phyloP scores from a whole-genome alignment of 2,329 filamentous ascomycete genomes.

The Periglandula ipomoeae region DNA sequence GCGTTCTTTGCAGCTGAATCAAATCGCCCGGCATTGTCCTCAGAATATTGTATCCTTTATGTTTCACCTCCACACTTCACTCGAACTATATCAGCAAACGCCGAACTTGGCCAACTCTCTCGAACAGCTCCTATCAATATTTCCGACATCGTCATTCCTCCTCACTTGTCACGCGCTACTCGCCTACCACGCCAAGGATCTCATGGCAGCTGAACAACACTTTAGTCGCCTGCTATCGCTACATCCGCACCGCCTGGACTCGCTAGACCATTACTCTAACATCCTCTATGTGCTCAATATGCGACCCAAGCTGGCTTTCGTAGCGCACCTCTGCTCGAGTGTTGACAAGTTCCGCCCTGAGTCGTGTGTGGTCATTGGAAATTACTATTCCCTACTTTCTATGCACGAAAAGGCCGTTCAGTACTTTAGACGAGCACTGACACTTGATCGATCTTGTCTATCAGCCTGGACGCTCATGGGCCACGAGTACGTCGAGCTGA shows the following conservation, averaged over 20 bases:
- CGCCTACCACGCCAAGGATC: conserved; percentile 81
- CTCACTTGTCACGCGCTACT: conserved; percentile 83
- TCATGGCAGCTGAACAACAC: conserved; percentile 57
- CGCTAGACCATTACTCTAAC: conserved; percentile 92
- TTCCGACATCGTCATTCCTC: conserved; percentile 81
- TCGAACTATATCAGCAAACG: conserved; percentile 84
- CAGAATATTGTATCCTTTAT: conserved; percentile 89
- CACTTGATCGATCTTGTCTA: conserved; percentile 80
- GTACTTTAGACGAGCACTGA: conserved; percentile 90
- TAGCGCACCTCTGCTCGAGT: conserved; percentile 82
- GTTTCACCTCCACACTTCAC: conserved; percentile 82
- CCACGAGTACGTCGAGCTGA: conserved; percentile 96
- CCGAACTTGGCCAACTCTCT: conserved; percentile 65
- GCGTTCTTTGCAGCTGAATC: conserved; percentile 51
- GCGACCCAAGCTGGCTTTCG: conserved; percentile 80
- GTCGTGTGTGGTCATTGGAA: conserved; percentile 92
- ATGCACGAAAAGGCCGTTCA: conserved; percentile 97
- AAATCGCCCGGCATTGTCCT: conserved; percentile 63
- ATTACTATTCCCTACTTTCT: conserved; percentile 91
- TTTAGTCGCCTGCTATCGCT: conserved; percentile 74
- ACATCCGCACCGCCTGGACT: conserved; percentile 68
- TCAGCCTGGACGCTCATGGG: conserved; percentile 99
- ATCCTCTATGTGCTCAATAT: conserved; percentile 89
- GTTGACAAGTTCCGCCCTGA: conserved; percentile 96
- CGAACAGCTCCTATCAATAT: conserved; percentile 70